Evolutionary conservation across 2,329 filamentous ascomycete genomes (phyloP), one percentile per base, ranked within the genome.

Genomic region (Cordyceps farinosa): DNA sequence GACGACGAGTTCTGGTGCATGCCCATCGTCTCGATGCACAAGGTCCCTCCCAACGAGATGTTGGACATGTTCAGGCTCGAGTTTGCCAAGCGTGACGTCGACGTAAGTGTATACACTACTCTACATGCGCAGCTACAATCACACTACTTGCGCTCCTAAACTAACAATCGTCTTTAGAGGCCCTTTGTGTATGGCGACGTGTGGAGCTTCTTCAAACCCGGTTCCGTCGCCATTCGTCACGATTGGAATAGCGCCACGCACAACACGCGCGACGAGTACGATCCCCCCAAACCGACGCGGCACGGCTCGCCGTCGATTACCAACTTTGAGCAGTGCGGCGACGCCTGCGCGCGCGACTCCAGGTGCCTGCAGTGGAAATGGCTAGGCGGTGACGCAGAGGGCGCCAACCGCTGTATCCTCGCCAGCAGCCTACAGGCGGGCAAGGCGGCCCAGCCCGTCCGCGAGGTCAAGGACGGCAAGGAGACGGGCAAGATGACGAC

Each of bases 121-220:
- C 5, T 6, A 36, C 34, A 36, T 36, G 7, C 34, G 34, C 34
- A 36, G 11, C 9, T 10, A 36, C 8, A 36, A 36, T 36, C 5
- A 8, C 34, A 36, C 34, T 6, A 36, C 8, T 10, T 10, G 34
- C 15, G 44, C 3, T n/a, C 9, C 71, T 75, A 36, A 79, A 78
- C 34, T 36, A 36, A 36, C 34, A 10, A 10, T 2, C 5, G 34
- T 36, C 4, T 36, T 5, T 48, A 61, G 58, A 44, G 15, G 22
- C 58, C 58, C 15, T 48, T 61, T 9, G 36, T 53, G 17, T 48
- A 61, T 48, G 29, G 45, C 22, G 58, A 61, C 11, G 47, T 61
- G 32, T 61, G 51, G 45, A 36, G 45, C n/a, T 61, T 40, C 34
- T 40, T 40, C 13, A 40, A 29, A 3, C 42, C 47, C 27, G 58